A percentile compares a stretch with the other conserved stretches of the same genome.
Conservation (phyloP, 805 yeast genomes). For the Starmera amethionina region DNA sequence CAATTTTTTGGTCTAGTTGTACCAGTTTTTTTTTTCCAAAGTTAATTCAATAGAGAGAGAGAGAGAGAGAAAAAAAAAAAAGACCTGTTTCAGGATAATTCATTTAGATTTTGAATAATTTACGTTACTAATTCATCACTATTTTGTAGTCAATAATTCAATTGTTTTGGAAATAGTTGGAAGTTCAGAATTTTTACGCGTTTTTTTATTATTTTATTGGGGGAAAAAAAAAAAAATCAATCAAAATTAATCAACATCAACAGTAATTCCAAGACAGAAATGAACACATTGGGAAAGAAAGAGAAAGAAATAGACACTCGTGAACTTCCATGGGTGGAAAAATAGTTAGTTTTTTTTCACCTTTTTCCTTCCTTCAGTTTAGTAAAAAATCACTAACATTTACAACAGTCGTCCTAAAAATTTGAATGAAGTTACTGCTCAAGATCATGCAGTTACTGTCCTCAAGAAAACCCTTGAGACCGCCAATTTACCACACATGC, state of each 20-base stretch:
- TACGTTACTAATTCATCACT: no score
- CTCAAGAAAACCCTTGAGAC: conserved; percentile 68
- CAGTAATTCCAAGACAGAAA: no score
- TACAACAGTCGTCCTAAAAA: conserved; percentile 63
- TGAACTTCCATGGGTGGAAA: conserved; percentile 3
- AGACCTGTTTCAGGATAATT: neutral
- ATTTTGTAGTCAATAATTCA: no score
- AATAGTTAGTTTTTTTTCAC: conserved; percentile 1
- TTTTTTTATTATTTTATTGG: no score
- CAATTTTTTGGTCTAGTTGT: no score
- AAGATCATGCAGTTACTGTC: conserved; percentile 79
- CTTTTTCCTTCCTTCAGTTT: neutral
- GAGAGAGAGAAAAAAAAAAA: no score
- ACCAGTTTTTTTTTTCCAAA: neutral
- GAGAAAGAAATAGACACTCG: neutral
- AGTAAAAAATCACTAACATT: conserved; percentile 1
- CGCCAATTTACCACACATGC: conserved; percentile 84
- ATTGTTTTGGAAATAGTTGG: no score
- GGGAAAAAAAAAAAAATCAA: no score
- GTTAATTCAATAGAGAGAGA: neutral
- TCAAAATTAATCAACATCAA: no score
- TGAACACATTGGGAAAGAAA: neutral
- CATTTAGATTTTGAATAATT: no score
- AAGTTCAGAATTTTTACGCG: no score
- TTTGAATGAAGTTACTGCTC: conserved; percentile 83